phyloP scores from a whole-genome alignment of 1,139 yeast species.

The Nakaseomyces uthaithaninus region DNA sequence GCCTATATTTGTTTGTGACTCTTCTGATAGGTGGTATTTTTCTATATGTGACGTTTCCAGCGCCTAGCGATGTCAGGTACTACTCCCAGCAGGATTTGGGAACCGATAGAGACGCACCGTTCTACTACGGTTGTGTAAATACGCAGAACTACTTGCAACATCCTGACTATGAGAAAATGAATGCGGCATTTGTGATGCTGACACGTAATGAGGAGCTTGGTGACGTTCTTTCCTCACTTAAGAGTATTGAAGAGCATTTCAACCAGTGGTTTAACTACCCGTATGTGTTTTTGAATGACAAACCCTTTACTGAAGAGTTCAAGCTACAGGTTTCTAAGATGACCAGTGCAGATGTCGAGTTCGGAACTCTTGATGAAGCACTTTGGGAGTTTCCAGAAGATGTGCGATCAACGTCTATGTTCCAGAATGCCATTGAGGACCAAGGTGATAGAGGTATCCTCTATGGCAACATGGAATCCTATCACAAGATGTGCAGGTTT shows the following conservation, averaged over 20 bases:
- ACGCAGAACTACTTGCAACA: constrained; percentile 27
- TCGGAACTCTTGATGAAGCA: constrained; percentile 23
- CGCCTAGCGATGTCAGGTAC: constrained; percentile 9
- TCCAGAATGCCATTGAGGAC: constrained; percentile 44
- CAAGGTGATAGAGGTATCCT: constrained; percentile 78
- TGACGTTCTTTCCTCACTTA: constrained; percentile 62
- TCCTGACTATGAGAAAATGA: constrained; percentile 39
- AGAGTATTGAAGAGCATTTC: constrained; percentile 71
- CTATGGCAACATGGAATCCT: constrained; percentile 73
- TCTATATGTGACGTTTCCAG: constrained; percentile 1
- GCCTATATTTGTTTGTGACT: constrained; percentile 1
- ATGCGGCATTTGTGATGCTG: constrained; percentile 77
- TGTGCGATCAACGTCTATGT: constrained; percentile 21
- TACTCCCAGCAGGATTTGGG: constrained; percentile 18
- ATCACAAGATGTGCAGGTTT: constrained; percentile 64
- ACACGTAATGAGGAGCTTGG: constrained; percentile 68
- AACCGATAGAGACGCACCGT: constrained; percentile 31
- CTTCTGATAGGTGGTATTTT: constrained; percentile 1
- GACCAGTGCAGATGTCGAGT: constrained; percentile 41
- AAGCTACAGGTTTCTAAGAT: constrained; percentile 40
- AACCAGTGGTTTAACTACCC: constrained; percentile 90
- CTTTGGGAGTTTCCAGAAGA: constrained; percentile 34
- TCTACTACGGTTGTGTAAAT: constrained; percentile 47
- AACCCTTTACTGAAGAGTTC: constrained; percentile 59
- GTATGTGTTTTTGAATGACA: constrained; percentile 79